Conservation (phyloP, 1,139 yeast genomes). For the Yamadazyma diospyri region DNA sequence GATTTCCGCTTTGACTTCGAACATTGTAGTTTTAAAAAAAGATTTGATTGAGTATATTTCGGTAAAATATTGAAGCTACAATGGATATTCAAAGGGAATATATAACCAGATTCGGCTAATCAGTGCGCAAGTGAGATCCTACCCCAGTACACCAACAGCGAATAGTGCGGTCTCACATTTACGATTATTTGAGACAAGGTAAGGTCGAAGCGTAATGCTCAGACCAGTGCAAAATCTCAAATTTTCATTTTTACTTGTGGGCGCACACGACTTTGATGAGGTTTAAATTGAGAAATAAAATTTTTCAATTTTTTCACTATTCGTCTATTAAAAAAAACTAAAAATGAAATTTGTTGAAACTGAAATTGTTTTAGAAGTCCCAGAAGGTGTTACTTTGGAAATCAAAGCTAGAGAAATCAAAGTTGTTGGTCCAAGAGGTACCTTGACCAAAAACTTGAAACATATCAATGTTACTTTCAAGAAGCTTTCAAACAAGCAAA, state of each 20-base stretch:
- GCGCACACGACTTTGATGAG: constrained; percentile 1
- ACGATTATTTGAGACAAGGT: no score
- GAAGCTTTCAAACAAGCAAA: constrained; percentile 66
- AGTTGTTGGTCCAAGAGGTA: constrained; percentile 99
- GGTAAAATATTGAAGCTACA: no score
- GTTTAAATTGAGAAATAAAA: constrained; percentile 1
- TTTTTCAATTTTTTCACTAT: constrained; percentile 5
- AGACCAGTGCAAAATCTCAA: no score
- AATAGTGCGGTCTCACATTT: no score
- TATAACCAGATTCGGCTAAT: no score
- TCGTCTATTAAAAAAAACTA: not conserved
- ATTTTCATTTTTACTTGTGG: constrained; percentile 1
- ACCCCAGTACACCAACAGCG: constrained; percentile 4
- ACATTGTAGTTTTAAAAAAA: constrained; percentile 15
- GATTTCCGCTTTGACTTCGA: constrained; percentile 56
- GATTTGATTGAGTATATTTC: not conserved
- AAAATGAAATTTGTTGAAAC: constrained; percentile 92
- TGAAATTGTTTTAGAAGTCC: constrained; percentile 86
- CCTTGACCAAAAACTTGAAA: constrained; percentile 82
- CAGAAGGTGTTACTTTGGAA: constrained; percentile 89
- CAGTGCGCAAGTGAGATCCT: no score
- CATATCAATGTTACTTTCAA: constrained; percentile 93
- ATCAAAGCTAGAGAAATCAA: constrained; percentile 90
- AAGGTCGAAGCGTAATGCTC: no score
- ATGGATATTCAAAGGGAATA: no score